Percentiles rank a stretch among this genome's conserved stretches.
Conservation (phyloP, 2,329 filamentous ascomycete species). For the Diaporthe helianthi region DNA sequence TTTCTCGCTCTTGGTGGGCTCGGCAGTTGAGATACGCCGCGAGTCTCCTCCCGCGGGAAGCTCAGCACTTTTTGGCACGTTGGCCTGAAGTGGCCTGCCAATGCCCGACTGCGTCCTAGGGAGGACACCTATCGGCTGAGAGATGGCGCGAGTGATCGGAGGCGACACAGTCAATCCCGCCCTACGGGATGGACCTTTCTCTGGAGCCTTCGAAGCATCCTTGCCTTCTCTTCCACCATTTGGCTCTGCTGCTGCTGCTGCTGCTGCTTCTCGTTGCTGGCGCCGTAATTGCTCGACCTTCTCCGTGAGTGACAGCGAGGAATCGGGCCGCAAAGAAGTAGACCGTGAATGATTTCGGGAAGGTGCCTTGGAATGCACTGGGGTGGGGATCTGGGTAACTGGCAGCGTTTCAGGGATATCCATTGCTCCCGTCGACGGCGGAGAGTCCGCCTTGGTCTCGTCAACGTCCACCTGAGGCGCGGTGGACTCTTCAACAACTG, state of each 20-base stretch:
- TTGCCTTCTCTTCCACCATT: slow-evolving; percentile 37
- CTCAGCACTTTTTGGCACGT: slow-evolving; percentile 45
- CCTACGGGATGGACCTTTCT: slow-evolving; percentile 53
- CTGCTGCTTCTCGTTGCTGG: slow-evolving; percentile 50
- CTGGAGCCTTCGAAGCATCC: slow-evolving; percentile 35
- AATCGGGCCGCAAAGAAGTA: slow-evolving; percentile 28
- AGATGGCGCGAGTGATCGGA: slow-evolving; percentile 60
- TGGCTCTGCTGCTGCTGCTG: slow-evolving; percentile 43
- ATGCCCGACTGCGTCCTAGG: slow-evolving; percentile 54
- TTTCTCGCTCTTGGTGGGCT: slow-evolving; percentile 67
- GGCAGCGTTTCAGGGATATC: not conserved
- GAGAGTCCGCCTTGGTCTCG: not conserved
- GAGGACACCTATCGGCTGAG: slow-evolving; percentile 57
- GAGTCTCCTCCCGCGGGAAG: slow-evolving; percentile 41
- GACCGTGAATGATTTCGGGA: slow-evolving; percentile 33
- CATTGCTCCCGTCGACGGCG: not conserved
- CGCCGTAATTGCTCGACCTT: slow-evolving; percentile 60
- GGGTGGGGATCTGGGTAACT: slow-evolving; percentile 15
- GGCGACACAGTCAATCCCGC: slow-evolving; percentile 55
- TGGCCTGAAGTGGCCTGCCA: slow-evolving; percentile 49
- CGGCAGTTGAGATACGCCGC: slow-evolving; percentile 46
- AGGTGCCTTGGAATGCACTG: slow-evolving; percentile 28
- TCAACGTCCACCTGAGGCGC: not conserved
- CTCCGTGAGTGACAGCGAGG: slow-evolving; percentile 48
- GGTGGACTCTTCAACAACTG: not conserved